phyloP scores from a whole-genome alignment of 305 asterid genomes.

The Petunia hybrid region DNA sequence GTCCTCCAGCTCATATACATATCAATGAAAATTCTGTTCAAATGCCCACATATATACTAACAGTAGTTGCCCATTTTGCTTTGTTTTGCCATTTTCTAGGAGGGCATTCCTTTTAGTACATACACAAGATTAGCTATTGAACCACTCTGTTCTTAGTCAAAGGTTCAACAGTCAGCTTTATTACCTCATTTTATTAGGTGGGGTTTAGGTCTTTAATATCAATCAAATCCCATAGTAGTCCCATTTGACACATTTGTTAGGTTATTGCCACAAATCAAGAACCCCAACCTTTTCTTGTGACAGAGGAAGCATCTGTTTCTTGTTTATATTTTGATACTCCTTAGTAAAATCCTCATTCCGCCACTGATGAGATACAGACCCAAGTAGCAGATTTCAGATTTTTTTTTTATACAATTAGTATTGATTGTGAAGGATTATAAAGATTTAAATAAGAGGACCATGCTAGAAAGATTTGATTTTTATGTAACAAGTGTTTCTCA shows the following conservation, averaged over 20 bases:
- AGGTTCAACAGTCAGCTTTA: background rate
- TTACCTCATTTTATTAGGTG: conserved; percentile 22
- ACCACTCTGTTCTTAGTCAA: background rate
- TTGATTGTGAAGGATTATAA: conserved; percentile 15
- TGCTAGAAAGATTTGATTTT: conserved; percentile 35
- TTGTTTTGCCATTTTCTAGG: background rate
- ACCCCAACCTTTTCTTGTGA: background rate
- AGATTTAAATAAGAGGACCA: conserved; percentile 17
- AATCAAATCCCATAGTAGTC: background rate
- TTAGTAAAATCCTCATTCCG: too few species aligned
- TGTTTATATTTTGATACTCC: too few species aligned
- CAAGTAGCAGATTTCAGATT: conserved; percentile 15
- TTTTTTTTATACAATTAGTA: background rate
- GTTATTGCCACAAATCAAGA: background rate
- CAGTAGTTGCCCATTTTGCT: background rate
- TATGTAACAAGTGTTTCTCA: background rate
- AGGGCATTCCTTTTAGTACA: background rate
- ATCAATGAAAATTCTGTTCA: background rate
- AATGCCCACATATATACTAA: background rate
- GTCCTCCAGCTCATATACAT: conserved; percentile 6
- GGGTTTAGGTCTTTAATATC: conserved; percentile 3
- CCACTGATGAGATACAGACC: background rate
- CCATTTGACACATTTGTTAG: conserved; percentile 4
- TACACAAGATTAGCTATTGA: background rate
- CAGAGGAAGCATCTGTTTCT: too few species aligned